Conservation (phyloP, 805 yeast species). For the Phaffomyces thermotolerans region DNA sequence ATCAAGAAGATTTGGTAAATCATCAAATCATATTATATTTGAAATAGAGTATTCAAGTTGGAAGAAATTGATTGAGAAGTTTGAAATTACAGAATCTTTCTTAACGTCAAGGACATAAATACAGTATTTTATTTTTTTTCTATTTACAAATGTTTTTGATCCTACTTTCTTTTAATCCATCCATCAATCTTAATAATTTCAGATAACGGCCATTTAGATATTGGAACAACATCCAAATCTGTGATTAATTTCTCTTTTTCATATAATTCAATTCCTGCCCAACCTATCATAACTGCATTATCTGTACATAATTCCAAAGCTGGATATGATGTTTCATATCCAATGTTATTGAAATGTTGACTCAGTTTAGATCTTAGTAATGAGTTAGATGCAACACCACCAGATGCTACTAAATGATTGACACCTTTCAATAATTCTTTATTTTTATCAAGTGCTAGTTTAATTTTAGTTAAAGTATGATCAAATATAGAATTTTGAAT, state of each 20-base stretch:
- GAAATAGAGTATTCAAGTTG: conserved; percentile 63
- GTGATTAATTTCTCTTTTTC: conserved; percentile 42
- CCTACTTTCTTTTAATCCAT: conserved; percentile 33
- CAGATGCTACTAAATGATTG: conserved; percentile 69
- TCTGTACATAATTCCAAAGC: conserved; percentile 75
- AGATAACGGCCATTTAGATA: conserved; percentile 76
- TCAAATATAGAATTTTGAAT: conserved; percentile 61
- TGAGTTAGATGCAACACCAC: conserved; percentile 86
- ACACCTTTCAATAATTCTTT: conserved; percentile 36
- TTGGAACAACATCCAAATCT: conserved; percentile 50
- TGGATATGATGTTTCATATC: conserved; percentile 53
- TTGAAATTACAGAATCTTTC: conserved; percentile 48
- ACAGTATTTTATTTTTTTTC: background rate
- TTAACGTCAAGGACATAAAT: conserved; percentile 34
- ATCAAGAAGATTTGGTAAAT: conserved; percentile 22
- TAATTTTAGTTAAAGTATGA: conserved; percentile 63
- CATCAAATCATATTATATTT: conserved; percentile 60
- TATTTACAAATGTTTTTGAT: background rate
- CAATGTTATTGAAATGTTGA: conserved; percentile 27
- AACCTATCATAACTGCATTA: conserved; percentile 95
- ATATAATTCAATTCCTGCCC: conserved; percentile 88
- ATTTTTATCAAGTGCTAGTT: conserved; percentile 38
- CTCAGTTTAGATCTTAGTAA: conserved; percentile 43
- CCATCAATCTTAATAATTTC: conserved; percentile 44
- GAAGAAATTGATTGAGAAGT: conserved; percentile 46